Base-by-base conservation (phyloP, 2,329 filamentous ascomycete species). In the Penicillium olsonii region DNA sequence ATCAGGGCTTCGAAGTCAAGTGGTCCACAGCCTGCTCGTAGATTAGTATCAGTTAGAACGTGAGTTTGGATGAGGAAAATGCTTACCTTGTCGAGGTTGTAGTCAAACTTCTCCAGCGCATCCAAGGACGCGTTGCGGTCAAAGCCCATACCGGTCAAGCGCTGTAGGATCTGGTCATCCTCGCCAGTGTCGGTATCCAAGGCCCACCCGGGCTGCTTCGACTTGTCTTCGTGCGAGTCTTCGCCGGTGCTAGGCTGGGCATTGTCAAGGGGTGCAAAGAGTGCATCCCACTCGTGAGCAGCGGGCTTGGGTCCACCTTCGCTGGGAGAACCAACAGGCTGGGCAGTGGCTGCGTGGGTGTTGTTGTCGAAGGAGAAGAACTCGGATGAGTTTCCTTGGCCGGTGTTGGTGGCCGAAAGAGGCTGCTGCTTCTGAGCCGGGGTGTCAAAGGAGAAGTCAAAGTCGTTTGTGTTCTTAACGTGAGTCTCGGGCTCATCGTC, bases 21-120 rank as follows among this genome's bases (percentile, higher is more conserved):
- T 68, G 66, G 48, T 74, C 71, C 18, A 65, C 70, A 18, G 71
- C 71, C 71, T 74, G 40, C 6, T 42, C 34, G 35, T 10, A 4
- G 46, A 39, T 56, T 33, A 58, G 45, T 41, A 40, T 9, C 7
- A 17, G 27, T 37, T 18, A 37, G 7, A 31, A 18, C 19, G 5
- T n/a, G 15, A 15, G 39, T 12, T 8, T 22, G 15, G 19, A 15
- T 11, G 7, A 17, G 37, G n/a, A 43, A 77, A 31, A n/a, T n/a
- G 4, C 84, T 75, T 75, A 96, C 92, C 83, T 89, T 90, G 73
- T 96, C 91, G 68, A 96, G 81, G 70, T 96, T 94, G 73, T 97
- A 96, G 74, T 97, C 91, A 68, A 88, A 96, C 70, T 92, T 92
- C 77, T 97, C 92, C 67, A 97, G 75, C 19, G 94, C 92, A 42